phyloP scores from a whole-genome alignment of 352 stramenopile genomes.

The Phytopythium chamaehyphon region DNA sequence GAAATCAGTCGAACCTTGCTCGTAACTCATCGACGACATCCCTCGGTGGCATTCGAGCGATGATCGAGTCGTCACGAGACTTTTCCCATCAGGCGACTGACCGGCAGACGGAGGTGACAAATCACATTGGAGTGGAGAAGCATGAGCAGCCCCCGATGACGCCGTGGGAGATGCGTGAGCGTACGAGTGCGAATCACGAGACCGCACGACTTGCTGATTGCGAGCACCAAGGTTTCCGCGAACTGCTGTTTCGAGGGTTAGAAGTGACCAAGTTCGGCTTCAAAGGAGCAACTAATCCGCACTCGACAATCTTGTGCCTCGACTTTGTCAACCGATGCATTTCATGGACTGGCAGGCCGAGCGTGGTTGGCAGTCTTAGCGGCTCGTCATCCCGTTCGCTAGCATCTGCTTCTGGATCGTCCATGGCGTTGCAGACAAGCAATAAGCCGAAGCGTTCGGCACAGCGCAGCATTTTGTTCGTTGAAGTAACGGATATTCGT shows the following conservation, averaged over 20 bases:
- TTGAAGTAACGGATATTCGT: conserved; percentile 52
- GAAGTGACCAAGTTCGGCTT: conserved; percentile 61
- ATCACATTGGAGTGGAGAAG: conserved; percentile 3
- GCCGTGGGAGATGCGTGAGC: conserved; percentile 12
- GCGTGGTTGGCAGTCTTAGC: not conserved
- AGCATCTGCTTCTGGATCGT: not conserved
- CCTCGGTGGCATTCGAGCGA: not conserved
- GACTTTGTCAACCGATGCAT: conserved; percentile 55
- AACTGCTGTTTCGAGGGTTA: conserved; percentile 57
- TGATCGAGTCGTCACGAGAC: not conserved
- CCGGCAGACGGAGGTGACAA: not conserved
- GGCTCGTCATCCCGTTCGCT: not conserved
- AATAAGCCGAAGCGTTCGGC: conserved; percentile 4
- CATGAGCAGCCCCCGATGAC: conserved; percentile 8
- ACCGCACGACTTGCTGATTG: conserved; percentile 42
- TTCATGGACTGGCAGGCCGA: conserved; percentile 42
- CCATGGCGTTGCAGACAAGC: not conserved
- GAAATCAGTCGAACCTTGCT: not conserved
- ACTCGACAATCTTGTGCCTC: conserved; percentile 37
- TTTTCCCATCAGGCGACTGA: not conserved
- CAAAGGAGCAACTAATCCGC: conserved; percentile 33
- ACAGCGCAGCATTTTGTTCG: conserved; percentile 28
- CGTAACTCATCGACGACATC: conserved; percentile 1
- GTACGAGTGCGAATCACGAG: conserved; percentile 17
- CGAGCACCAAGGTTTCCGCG: conserved; percentile 50